Base-by-base conservation (phyloP, 805 yeast genomes). In the Cyberlindnera maclurae region DNA sequence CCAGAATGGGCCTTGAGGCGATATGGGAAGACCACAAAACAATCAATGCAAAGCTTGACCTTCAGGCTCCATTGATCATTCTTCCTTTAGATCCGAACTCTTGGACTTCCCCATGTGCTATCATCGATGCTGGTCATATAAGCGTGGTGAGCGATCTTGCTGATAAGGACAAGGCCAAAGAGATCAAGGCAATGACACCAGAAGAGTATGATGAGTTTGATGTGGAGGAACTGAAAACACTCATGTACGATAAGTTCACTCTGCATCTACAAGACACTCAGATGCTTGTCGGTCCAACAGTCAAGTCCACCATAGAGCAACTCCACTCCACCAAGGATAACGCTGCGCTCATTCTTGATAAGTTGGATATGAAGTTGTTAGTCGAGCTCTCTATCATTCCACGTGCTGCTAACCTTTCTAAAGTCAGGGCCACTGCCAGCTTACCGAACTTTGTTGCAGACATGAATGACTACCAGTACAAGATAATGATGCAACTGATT, bases 11-110 rank as follows among this genome's bases (percentile, higher is more conserved):
- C 0, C 69, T 93, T 15, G 95, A 90, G 61, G 88, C 93, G 48
- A 93, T 96, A 0, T 69, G 94, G 49, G 95, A 88, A 45, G 96
- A 90, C 51, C 99, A 93, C 62, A 89, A 88, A 56, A 90, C 97
- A 0, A 62, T 88, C 41, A 81, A 88, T 53, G 74, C 88, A 18
- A 78, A 84, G 51, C 71, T 93, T 44, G 97, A 94, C 60, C 67
- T 94, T 32, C 96, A 89, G 54, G 95, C 97, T 0, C 99, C 99
- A 0, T 66, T 93, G 47, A 77, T 94, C 16, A 82, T 90, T 8
- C 51, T 93, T 13, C 98, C 98, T 0, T 65, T 87, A 26, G 85
- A 87, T 52, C 83, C 95, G 0, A 70, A 76, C 11, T 75, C 75
- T 46, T 79, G 86, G 78, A 70, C 80, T 30, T 79, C 97, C 0